Percentiles rank a stretch among this genome's conserved stretches.
Conservation (phyloP, 306 rosid species). For the Prunus padus region DNA sequence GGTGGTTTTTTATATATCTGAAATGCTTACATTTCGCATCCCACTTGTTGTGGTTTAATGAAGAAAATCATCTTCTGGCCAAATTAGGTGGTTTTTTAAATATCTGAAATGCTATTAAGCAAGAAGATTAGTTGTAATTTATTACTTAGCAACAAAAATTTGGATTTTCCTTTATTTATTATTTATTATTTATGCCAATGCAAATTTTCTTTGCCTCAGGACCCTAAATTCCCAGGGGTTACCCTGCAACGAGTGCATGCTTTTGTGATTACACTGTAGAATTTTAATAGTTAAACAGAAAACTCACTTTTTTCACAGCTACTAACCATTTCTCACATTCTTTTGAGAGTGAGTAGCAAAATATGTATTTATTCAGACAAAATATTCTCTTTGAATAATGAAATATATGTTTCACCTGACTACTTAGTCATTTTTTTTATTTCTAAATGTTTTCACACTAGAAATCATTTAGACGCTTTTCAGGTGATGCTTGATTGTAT, state of each 20-base stretch:
- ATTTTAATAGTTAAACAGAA: not conserved
- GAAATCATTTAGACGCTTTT: not conserved
- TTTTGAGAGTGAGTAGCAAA: not conserved
- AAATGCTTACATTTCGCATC: not conserved
- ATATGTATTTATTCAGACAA: not conserved
- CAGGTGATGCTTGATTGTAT: not conserved
- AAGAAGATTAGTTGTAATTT: not conserved
- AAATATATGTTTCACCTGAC: not conserved
- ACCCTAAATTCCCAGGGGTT: not conserved
- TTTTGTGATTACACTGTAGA: not conserved
- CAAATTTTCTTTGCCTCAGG: not conserved
- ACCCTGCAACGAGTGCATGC: not conserved
- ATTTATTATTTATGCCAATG: not conserved
- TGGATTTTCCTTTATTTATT: not conserved
- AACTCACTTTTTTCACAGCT: not conserved
- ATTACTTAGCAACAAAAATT: not conserved
- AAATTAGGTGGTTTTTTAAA: not conserved
- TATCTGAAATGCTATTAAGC: not conserved
- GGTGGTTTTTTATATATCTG: not conserved
- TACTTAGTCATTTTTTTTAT: not conserved
- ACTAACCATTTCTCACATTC: not conserved
- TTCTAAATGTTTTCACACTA: not conserved
- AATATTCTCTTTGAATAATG: not conserved
- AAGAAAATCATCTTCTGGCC: not conserved
- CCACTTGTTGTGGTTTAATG: not conserved